Evolutionary conservation across 2,329 filamentous ascomycete species (phyloP).

Genomic region (Onygena corvina): DNA sequence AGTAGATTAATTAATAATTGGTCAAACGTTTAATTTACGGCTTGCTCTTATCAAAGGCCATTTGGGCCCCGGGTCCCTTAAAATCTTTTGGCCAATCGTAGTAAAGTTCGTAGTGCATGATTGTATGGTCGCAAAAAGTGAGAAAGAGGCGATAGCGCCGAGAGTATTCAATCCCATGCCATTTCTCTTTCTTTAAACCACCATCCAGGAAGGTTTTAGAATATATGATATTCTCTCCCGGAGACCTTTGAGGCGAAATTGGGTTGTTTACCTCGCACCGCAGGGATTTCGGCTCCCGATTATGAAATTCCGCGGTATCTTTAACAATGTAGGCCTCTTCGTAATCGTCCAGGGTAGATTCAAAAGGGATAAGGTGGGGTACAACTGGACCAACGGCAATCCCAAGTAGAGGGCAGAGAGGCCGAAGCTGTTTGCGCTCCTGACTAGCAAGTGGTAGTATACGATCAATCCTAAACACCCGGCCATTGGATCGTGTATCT

Average conservation of each 20-base stretch:
- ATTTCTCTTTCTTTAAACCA: conserved; percentile 17
- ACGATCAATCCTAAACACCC: conserved; percentile 45
- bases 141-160: conserved; percentile 44
- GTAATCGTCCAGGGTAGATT: conserved; percentile 15
- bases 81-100: conserved; percentile 27
- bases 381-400: conserved; percentile 47
- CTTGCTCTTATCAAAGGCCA: conserved; percentile 3
- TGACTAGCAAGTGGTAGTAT: conserved; percentile 44
- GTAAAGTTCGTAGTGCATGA: conserved; percentile 50
- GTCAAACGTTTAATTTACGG: too few relatives aligned
- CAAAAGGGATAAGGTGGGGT: conserved; percentile 33
- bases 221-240: too few relatives aligned
- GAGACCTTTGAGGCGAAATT: too few relatives aligned
- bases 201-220: conserved; percentile 4
- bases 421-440: conserved; percentile 35
- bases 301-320: conserved; percentile 8
- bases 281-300: too few relatives aligned
- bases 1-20: too few relatives aligned
- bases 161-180: conserved; percentile 32
- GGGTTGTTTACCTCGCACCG: too few relatives aligned
- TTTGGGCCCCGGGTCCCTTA: conserved; percentile 5
- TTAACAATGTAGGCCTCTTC: conserved; percentile 6
- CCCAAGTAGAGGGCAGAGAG: conserved; percentile 40
- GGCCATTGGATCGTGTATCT: conserved; percentile 23
- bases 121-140: conserved; percentile 44